These are phyloP conservation scores for Quercus aquifolioides DNA, from an alignment of 306 rosid genomes.

Conservation along the genomic window DNA sequence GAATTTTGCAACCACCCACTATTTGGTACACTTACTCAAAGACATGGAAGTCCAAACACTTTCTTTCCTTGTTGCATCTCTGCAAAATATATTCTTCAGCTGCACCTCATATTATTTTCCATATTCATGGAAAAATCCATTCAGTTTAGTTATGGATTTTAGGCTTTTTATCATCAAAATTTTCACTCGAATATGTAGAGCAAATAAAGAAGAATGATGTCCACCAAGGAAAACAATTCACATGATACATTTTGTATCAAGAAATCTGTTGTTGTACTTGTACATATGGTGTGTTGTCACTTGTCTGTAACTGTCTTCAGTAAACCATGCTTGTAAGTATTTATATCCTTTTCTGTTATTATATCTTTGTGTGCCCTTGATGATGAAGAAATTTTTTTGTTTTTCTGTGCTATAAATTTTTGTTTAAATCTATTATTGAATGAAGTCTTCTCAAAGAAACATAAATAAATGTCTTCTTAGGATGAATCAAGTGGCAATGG, in stretches of 20 bases:
- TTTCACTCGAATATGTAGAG: too few relatives aligned
- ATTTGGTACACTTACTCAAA: too few relatives aligned
- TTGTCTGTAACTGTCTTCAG: neutral
- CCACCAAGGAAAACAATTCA: neutral
- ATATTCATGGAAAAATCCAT: too few relatives aligned
- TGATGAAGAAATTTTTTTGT: neutral
- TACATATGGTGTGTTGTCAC: neutral
- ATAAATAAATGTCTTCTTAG: constrained; percentile 31
- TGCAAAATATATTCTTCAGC: too few relatives aligned
- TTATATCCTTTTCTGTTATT: neutral
- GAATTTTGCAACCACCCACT: too few relatives aligned
- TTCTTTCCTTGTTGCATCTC: too few relatives aligned
- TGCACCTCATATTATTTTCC: too few relatives aligned
- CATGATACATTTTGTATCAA: neutral
- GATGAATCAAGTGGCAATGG: constrained; percentile 37
- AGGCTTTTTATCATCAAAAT: too few relatives aligned
- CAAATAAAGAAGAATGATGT: neutral
- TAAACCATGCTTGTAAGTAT: neutral
- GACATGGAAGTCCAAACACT: too few relatives aligned
- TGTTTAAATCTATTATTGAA: neutral
- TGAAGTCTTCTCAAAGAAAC: neutral
- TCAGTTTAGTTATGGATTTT: too few relatives aligned
- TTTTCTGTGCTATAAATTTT: neutral
- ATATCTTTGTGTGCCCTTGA: neutral
- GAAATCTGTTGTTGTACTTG: neutral